A percentile compares a stretch with the other conserved stretches of the same genome.
These are phyloP conservation scores for Mallotus repandus DNA, from an alignment of 441 rosid genomes.

Conservation along the genomic window DNA sequence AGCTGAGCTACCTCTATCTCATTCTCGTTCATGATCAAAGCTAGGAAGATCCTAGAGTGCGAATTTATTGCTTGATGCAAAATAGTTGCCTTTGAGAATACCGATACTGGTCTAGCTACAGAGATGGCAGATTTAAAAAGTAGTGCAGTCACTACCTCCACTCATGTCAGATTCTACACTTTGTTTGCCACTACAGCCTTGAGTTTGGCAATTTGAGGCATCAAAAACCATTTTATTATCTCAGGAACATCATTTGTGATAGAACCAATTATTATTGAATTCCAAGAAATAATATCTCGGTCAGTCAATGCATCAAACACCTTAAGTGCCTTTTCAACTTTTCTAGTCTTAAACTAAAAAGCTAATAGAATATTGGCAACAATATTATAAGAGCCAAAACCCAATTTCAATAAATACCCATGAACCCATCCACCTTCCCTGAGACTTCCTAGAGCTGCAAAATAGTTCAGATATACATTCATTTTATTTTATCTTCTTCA, in stretches of 20 bases:
- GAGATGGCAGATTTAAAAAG: constrained; percentile 25
- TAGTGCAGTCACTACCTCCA: constrained; percentile 39
- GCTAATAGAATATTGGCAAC: constrained; percentile 54
- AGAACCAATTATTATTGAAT: constrained; percentile 58
- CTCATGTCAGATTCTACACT: constrained; percentile 31
- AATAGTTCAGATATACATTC: constrained; percentile 48
- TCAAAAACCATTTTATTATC: constrained; percentile 24
- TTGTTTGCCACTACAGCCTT: constrained; percentile 12
- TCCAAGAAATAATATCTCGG: constrained; percentile 69
- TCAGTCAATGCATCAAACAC: constrained; percentile 64
- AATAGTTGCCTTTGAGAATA: background rate
- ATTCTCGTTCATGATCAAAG: background rate
- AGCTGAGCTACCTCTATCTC: constrained; percentile 21
- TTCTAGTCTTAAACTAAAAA: constrained; percentile 43
- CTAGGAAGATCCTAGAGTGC: constrained; percentile 6
- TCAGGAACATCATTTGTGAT: too few species aligned
- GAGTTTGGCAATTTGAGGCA: constrained; percentile 17
- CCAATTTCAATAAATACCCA: constrained; percentile 50
- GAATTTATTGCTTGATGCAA: constrained; percentile 24
- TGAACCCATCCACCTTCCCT: constrained; percentile 58
- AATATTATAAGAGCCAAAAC: constrained; percentile 36
- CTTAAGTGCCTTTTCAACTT: constrained; percentile 45
- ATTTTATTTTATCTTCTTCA: too few species aligned
- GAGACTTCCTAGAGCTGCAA: constrained; percentile 41
- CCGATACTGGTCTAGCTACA: constrained; percentile 19